Percentiles rank a stretch among this genome's conserved stretches.
Evolutionary conservation across 2,329 filamentous ascomycete species (phyloP).

Genomic region (Plectosphaerella plurivora): DNA sequence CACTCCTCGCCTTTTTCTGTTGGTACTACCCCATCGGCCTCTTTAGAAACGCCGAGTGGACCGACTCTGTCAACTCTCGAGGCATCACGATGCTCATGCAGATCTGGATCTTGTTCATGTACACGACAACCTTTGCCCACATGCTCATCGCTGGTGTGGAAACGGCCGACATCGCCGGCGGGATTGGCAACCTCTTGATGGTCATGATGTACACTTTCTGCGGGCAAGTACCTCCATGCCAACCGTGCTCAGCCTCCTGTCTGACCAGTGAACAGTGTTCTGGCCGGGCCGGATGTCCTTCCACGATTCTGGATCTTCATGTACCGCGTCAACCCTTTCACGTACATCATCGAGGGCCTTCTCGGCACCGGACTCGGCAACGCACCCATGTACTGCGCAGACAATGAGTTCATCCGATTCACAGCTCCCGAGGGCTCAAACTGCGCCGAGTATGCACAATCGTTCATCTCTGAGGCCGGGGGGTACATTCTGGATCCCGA

Average conservation of each 20-base stretch:
- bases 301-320: constrained; percentile 69
- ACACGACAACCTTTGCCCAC: constrained; percentile 62
- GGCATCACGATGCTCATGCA: constrained; percentile 65
- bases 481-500: constrained; percentile 40
- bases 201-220: constrained; percentile 44
- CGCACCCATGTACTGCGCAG: constrained; percentile 14
- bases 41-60: constrained; percentile 45
- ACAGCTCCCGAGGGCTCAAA: constrained; percentile 44
- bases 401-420: constrained; percentile 48
- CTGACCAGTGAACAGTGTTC: constrained; percentile 41
- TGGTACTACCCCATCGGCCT: constrained; percentile 70
- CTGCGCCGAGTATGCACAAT: constrained; percentile 44
- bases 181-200: constrained; percentile 63
- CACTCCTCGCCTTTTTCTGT: constrained; percentile 57
- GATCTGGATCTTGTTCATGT: constrained; percentile 61
- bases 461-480: constrained; percentile 36
- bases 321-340: constrained; percentile 64
- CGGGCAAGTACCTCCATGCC: not conserved
- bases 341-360: constrained; percentile 63
- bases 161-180: constrained; percentile 62
- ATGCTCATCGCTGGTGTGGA: constrained; percentile 61
- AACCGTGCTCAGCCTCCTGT: not conserved
- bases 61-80: constrained; percentile 36
- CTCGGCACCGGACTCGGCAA: constrained; percentile 26
- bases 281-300: constrained; percentile 49